Base-by-base conservation (phyloP, 139 green algal species). In the Mesotaenium endlicherianum region DNA sequence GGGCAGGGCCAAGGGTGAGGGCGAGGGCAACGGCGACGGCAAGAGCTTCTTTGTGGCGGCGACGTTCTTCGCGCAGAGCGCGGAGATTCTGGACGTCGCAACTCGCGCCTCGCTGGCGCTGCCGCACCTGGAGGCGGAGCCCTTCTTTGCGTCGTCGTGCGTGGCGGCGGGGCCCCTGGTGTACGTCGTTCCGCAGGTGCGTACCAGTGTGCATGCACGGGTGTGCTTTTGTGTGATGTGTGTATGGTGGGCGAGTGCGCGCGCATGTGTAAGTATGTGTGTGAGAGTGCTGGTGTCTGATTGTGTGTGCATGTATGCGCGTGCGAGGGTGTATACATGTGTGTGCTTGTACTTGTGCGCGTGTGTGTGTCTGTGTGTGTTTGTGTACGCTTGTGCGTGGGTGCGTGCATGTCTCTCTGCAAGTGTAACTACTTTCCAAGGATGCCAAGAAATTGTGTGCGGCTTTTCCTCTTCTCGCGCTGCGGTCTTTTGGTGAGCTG, bases 201-300 rank as follows among this genome's bases (percentile, higher is more conserved):
- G 47, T 57, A 11, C 47, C 8, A n/a, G 42, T 30, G 71, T 60
- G 44, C 6, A 26, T 80, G 34, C 6, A 20, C 6, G 68, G 44
- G 68, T 49, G 68, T 75, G 38, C 45, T 5, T 75, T 17, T 75
- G 68, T 75, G 68, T 75, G 68, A 26, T 45, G 47, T 57, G 47
- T 57, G 47, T 57, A 11, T 57, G 47, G 47, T 57, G 47, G 8
- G 47, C 11, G 47, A 26, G 47, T 57, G 47, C 11, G 47, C 11
- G 47, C 11, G 47, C 11, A 11, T 57, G n/a, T n/a, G n/a, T n/a
- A n/a, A n/a, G n/a, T n/a, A n/a, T n/a, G n/a, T n/a, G n/a, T n/a
- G n/a, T n/a, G 47, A 26, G 57, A 38, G 57, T 69, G 57, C 30
- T 8, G 16, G 57, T 69, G 57, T 69, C 11, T 69, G 57, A 38